phyloP scores from a whole-genome alignment of 129 eudicot species.

The Heracleum sosnowskyi region DNA sequence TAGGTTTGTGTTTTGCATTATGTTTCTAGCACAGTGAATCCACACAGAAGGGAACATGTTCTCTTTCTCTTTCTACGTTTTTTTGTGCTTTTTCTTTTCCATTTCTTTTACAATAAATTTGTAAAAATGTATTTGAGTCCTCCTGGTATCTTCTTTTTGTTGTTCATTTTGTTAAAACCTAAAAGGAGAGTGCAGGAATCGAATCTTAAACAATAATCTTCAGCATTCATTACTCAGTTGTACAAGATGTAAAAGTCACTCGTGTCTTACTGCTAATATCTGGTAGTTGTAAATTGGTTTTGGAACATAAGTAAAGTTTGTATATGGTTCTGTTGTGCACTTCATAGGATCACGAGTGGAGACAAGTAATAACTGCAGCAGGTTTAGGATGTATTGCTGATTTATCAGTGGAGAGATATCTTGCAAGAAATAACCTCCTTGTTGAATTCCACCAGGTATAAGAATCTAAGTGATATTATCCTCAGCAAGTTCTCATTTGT shows the following conservation, averaged over 20 bases:
- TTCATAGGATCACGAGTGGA: conserved; percentile 90
- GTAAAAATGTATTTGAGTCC: background rate
- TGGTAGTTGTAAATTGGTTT: background rate
- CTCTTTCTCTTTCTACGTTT: background rate
- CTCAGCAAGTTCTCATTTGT: background rate
- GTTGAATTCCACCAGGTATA: conserved; percentile 93
- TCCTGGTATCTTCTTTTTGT: background rate
- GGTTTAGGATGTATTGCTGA: conserved; percentile 99
- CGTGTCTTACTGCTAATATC: background rate
- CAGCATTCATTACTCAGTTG: background rate
- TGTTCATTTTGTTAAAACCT: background rate
- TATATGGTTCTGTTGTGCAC: conserved; percentile 5
- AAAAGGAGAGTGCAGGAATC: background rate
- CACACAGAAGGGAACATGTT: background rate
- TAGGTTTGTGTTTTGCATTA: background rate
- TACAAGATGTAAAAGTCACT: background rate
- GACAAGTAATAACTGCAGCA: conserved; percentile 97
- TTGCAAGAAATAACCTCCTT: conserved; percentile 69
- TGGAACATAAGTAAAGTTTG: background rate
- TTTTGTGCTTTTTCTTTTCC: background rate
- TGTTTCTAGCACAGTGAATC: background rate
- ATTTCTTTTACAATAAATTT: background rate
- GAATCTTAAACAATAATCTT: background rate
- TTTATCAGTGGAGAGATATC: conserved; percentile 94
- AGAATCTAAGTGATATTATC: background rate